Conservation (phyloP, 2,329 filamentous ascomycete species). For the Helotiales sp. region DNA sequence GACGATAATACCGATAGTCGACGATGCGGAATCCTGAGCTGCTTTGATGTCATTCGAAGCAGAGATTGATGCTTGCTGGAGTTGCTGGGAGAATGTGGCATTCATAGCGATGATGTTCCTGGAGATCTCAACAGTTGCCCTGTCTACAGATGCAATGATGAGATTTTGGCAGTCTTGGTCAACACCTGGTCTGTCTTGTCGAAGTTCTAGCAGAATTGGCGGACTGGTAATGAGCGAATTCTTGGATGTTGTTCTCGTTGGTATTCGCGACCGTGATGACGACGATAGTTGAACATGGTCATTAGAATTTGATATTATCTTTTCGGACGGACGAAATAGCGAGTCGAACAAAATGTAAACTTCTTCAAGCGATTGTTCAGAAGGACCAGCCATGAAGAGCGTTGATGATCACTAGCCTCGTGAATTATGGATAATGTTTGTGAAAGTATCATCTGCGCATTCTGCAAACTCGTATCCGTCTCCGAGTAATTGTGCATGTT, state of each 20-base stretch:
- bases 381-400: background rate
- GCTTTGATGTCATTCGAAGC: conserved; percentile 26
- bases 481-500: background rate
- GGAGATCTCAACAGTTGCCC: conserved; percentile 31
- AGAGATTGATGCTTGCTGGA: conserved; percentile 26
- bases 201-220: conserved; percentile 22
- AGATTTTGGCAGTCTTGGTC: conserved; percentile 27
- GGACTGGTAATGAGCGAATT: conserved; percentile 25
- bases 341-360: background rate
- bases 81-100: conserved; percentile 31
- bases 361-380: background rate
- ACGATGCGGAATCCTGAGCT: conserved; percentile 23
- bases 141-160: conserved; percentile 29
- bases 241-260: conserved; percentile 1
- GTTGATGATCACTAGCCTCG: background rate
- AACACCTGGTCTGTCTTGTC: conserved; percentile 32
- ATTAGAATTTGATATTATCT: background rate
- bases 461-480: background rate
- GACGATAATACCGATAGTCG: conserved; percentile 16
- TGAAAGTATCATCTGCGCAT: background rate
- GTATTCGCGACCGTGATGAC: background rate
- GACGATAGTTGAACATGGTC: background rate
- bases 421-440: background rate
- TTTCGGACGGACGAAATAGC: background rate
- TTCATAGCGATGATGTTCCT: conserved; percentile 33